Percentiles rank a stretch among this genome's conserved stretches.
Conservation (phyloP, 176 grass and related monocot genomes). For the Carex myosuroides region DNA sequence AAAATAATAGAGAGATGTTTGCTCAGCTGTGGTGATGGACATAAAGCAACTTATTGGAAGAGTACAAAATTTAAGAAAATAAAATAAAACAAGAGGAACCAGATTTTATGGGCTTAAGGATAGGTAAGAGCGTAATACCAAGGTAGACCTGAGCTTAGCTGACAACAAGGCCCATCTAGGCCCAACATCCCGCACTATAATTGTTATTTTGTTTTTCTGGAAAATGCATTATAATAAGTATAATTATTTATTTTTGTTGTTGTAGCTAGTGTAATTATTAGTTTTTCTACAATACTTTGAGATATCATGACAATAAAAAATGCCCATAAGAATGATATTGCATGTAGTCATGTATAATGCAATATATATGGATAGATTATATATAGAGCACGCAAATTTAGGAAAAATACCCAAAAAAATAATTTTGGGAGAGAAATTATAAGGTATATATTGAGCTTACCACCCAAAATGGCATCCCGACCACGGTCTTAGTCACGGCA, state of each 20-base stretch:
- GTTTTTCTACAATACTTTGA: no score
- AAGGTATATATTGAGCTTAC: constrained; percentile 16
- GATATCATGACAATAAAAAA: background rate
- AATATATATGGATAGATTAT: no score
- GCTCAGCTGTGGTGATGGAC: no score
- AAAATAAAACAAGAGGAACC: background rate
- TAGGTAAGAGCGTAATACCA: background rate
- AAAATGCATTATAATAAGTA: no score
- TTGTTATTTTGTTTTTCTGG: no score
- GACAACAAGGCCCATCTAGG: background rate
- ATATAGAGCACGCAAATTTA: background rate
- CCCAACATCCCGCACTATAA: background rate
- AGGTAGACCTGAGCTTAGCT: background rate
- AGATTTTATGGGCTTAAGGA: background rate
- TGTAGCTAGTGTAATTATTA: no score
- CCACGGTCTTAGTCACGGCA: constrained; percentile 57
- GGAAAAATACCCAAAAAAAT: background rate
- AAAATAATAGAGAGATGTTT: background rate
- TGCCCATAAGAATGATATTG: background rate
- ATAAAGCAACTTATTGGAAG: no score
- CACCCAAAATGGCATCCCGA: constrained; percentile 63
- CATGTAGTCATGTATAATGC: background rate
- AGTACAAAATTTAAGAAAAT: background rate
- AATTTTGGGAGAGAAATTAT: background rate
- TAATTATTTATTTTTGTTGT: no score